Evolutionary conservation across 2,329 filamentous ascomycete genomes (phyloP).

Genomic region (Colletotrichum caudatum): DNA sequence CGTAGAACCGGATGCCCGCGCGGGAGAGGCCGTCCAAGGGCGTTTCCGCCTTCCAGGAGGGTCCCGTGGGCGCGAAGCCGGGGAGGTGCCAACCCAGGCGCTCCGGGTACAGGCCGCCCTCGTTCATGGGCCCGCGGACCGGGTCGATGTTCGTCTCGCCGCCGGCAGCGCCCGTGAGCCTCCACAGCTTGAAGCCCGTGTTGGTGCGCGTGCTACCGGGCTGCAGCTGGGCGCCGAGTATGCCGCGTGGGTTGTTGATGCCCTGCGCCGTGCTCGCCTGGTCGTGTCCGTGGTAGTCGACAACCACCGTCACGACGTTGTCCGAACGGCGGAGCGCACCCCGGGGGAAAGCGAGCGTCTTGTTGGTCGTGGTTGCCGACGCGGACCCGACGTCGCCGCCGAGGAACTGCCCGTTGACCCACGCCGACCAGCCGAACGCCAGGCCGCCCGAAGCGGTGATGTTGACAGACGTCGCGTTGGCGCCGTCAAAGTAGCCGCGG

Average conservation of each 20-base stretch:
- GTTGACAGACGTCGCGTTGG: conserved; percentile 69
- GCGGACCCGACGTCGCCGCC: conserved; percentile 71
- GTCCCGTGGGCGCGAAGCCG: conserved; percentile 55
- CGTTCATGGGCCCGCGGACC: conserved; percentile 73
- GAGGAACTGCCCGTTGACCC: conserved; percentile 73
- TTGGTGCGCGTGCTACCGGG: conserved; percentile 51
- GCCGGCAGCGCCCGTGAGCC: conserved; percentile 75
- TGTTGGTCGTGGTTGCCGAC: conserved; percentile 55
- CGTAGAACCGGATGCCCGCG: conserved; percentile 70
- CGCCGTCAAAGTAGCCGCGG: conserved; percentile 76
- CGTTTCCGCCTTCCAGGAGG: conserved; percentile 49
- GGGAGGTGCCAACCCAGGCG: conserved; percentile 73
- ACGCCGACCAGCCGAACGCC: conserved; percentile 76
- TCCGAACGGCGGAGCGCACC: conserved; percentile 62
- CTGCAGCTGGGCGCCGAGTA: conserved; percentile 67
- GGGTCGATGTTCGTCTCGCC: conserved; percentile 72
- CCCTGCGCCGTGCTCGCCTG: conserved; percentile 73
- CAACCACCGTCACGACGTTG: conserved; percentile 73
- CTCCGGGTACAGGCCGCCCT: conserved; percentile 73
- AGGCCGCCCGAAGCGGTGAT: conserved; percentile 74
- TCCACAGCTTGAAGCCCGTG: conserved; percentile 67
- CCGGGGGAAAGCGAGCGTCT: conserved; percentile 66
- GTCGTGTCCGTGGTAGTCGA: conserved; percentile 79
- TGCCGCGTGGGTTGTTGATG: conserved; percentile 70
- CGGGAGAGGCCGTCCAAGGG: conserved; percentile 25